Base-by-base conservation (phyloP, 2,329 filamentous ascomycete genomes). In the Penicillium vulpinum region DNA sequence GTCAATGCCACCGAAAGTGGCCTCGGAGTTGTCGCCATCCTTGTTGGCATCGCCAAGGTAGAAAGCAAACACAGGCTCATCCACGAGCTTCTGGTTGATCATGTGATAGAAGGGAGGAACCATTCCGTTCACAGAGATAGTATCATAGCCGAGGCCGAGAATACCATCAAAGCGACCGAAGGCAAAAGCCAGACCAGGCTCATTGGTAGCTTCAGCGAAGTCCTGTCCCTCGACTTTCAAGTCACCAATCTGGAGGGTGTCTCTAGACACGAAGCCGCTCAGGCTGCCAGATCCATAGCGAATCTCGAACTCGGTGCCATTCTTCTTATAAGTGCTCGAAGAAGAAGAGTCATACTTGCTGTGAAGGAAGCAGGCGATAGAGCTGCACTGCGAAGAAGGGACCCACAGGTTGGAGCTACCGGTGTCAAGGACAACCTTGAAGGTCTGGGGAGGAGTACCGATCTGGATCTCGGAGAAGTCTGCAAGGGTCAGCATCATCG, bases 391-490 rank as follows among this genome's bases (percentile, higher is more conserved):
- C 56, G 85, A 82, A 24, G 92, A 96, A 38, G 95, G 95, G 59
- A 99, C 92, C 95, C 95, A 99, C 62, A 99, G 85, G 83, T 99
- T 99, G 76, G 94, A 97, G 84, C 92, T 97, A 70, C 94, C 94
- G 28, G 94, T 99, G 77, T 99, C 94, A 63, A 99, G 88, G 63
- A 99, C 89, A 66, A 99, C 95, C 85, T 99, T 99, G 87, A 99
- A 99, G 67, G 80, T 84, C 81, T 99, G 94, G 33, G 94, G 88
- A 64, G 94, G 94, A 47, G 88, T 93, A 64, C 94, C 94, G 75
- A 99, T 86, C 67, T 86, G 85, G 76, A 99, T 97, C 78, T 97
- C 92, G 67, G 93, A 95, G 86, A 96, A 99, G 83, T 99, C 92
- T 95, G 49, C 22, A n/a, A 22, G 22, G 33, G 49, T 64, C 51